These are phyloP conservation scores for Pyrus bretschneideri DNA, from an alignment of 306 rosid species.

Conservation along the genomic window DNA sequence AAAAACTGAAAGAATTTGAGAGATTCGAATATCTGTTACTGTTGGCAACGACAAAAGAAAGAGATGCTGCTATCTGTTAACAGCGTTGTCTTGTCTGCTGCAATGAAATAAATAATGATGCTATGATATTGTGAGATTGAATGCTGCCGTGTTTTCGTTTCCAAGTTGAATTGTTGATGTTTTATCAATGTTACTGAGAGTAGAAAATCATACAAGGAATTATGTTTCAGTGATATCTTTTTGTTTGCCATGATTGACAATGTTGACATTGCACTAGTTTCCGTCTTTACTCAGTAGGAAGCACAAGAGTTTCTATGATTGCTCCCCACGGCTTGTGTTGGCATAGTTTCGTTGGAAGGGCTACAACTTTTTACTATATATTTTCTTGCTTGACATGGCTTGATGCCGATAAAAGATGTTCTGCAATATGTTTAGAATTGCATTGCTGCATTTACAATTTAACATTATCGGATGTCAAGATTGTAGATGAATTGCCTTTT, in stretches of 20 bases:
- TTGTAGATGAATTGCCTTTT: neutral
- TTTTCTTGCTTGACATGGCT: neutral
- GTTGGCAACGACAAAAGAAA: neutral
- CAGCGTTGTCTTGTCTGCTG: neutral
- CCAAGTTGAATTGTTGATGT: neutral
- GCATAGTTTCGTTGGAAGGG: too few relatives aligned
- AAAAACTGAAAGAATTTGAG: too few relatives aligned
- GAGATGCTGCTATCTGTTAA: too few relatives aligned
- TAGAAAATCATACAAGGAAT: neutral
- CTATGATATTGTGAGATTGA: neutral
- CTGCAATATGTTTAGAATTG: too few relatives aligned
- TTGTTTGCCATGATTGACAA: too few relatives aligned
- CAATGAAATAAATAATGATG: neutral
- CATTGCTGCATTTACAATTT: too few relatives aligned
- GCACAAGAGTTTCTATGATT: too few relatives aligned
- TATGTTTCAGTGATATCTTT: too few relatives aligned
- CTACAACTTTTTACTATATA: too few relatives aligned
- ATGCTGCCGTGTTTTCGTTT: neutral
- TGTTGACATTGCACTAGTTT: too few relatives aligned
- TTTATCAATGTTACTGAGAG: neutral
- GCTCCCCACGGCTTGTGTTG: too few relatives aligned
- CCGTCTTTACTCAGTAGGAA: too few relatives aligned
- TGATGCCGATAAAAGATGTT: neutral
- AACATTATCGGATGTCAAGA: neutral
- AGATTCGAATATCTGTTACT: neutral